phyloP scores from a whole-genome alignment of 1,284 basidiomycete genomes.

The Tilletia setariae region DNA sequence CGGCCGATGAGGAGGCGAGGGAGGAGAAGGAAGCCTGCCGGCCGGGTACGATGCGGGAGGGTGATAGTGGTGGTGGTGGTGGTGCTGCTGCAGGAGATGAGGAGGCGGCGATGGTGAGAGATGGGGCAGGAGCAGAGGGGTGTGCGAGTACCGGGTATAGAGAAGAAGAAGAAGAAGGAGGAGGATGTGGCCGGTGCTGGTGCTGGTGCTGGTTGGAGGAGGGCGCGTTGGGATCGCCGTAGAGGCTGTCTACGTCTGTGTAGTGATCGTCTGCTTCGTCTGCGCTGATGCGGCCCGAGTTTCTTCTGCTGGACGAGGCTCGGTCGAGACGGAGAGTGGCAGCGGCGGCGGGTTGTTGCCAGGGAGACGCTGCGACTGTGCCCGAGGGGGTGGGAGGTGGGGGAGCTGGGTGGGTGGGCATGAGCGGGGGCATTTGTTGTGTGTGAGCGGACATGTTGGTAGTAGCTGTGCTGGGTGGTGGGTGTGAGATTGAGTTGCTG shows the following conservation, averaged over 20 bases:
- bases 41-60: neutral
- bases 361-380: neutral
- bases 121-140: no score
- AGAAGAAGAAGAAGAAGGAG: no score
- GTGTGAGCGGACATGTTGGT: no score
- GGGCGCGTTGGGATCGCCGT: conserved; percentile 7
- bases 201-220: neutral
- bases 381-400: neutral
- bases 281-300: conserved; percentile 5
- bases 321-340: neutral
- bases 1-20: conserved; percentile 2
- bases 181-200: no score
- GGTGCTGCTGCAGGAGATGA: neutral
- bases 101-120: no score
- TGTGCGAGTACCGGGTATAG: no score
- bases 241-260: conserved; percentile 7
- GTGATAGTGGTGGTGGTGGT: neutral
- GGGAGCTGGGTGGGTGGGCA: neutral
- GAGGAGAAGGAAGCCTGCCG: conserved; percentile 15
- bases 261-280: conserved; percentile 1
- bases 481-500: no score
- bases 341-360: neutral
- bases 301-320: conserved; percentile 13
- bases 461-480: no score
- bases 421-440: neutral